Evolutionary conservation across 83 land plant species (phyloP).

Genomic region (Isoetes engelmannii): DNA sequence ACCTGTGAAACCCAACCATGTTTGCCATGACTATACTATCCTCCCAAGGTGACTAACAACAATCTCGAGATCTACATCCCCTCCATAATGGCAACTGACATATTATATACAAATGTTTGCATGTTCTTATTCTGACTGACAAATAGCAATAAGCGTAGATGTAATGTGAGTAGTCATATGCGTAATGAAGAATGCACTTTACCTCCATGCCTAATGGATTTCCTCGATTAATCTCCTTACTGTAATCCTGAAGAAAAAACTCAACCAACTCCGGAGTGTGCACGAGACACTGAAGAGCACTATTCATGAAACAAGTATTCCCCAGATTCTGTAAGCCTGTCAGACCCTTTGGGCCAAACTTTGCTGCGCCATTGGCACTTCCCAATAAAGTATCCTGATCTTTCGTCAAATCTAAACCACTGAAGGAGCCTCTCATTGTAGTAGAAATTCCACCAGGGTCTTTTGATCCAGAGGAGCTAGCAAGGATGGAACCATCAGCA

Average conservation of each 20-base stretch:
- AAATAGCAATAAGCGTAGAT: too few relatives aligned
- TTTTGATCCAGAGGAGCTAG: constrained; percentile 46
- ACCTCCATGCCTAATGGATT: constrained; percentile 90
- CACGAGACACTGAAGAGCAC: constrained; percentile 88
- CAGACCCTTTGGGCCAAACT: constrained; percentile 50
- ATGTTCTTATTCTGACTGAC: too few relatives aligned
- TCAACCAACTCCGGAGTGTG: constrained; percentile 81
- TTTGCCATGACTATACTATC: too few relatives aligned
- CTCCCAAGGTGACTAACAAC: too few relatives aligned
- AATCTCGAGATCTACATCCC: too few relatives aligned
- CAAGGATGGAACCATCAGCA: constrained; percentile 47
- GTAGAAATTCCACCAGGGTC: constrained; percentile 41
- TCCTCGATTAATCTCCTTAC: constrained; percentile 68
- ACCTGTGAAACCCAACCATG: too few relatives aligned
- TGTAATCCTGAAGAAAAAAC: constrained; percentile 77
- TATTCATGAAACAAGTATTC: constrained; percentile 92
- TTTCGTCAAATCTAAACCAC: constrained; percentile 29
- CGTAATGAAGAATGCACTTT: constrained; percentile 18
- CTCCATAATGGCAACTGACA: too few relatives aligned
- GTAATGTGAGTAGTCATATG: too few relatives aligned
- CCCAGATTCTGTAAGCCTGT: constrained; percentile 79
- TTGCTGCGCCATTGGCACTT: constrained; percentile 30
- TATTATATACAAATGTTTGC: too few relatives aligned
- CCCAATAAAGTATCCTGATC: constrained; percentile 44
- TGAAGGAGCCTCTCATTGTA: constrained; percentile 35